Conservation (phyloP, 805 yeast species). For the Zygoascus tannicola region DNA sequence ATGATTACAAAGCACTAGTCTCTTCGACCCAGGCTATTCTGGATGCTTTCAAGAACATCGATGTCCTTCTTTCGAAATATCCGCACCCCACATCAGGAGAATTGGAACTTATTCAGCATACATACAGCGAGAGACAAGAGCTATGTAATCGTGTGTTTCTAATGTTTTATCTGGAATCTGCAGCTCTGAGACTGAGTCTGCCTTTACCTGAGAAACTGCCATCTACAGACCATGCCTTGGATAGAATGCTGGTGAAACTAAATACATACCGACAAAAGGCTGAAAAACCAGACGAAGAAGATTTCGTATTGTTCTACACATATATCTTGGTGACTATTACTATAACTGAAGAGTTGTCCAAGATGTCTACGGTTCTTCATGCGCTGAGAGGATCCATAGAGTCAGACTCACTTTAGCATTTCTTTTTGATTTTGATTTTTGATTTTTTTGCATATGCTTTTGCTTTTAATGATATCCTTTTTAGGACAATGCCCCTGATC, state of each 20-base stretch:
- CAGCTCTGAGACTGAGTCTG: constrained; percentile 64
- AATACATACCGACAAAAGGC: constrained; percentile 43
- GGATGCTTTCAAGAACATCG: constrained; percentile 68
- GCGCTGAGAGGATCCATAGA: constrained; percentile 57
- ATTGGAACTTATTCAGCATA: constrained; percentile 43
- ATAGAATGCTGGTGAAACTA: constrained; percentile 55
- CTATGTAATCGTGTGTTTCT: constrained; percentile 63
- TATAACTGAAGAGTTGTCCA: constrained; percentile 55
- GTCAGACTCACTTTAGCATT: neutral
- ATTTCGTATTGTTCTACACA: constrained; percentile 67
- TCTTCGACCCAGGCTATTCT: constrained; percentile 52
- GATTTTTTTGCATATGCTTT: no score
- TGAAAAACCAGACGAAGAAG: constrained; percentile 43
- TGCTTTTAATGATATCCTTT: no score
- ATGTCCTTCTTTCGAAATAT: constrained; percentile 57
- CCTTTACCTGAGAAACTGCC: constrained; percentile 75
- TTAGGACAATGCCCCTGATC: no score
- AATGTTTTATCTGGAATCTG: constrained; percentile 54
- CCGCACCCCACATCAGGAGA: constrained; percentile 46
- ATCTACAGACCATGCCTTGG: constrained; percentile 64
- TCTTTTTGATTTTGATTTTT: no score
- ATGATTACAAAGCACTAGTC: constrained; percentile 42
- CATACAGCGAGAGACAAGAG: constrained; percentile 47
- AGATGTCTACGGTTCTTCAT: constrained; percentile 44
- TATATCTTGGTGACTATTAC: constrained; percentile 64